These are phyloP conservation scores for Eucalyptus curtisii DNA, from an alignment of 345 rosid genomes.

Conservation along the genomic window DNA sequence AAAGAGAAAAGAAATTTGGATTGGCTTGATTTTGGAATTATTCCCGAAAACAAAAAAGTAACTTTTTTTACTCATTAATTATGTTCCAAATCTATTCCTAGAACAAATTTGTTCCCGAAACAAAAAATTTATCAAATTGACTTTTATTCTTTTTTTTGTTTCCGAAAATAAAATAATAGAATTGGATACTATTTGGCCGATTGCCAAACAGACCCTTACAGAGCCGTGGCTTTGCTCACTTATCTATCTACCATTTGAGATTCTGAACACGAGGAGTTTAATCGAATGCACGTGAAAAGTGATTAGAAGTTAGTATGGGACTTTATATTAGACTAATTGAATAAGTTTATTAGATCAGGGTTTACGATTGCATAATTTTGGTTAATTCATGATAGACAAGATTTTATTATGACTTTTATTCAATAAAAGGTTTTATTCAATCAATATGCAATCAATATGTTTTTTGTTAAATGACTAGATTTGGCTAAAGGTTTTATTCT, in stretches of 20 bases:
- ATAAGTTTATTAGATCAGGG: background rate
- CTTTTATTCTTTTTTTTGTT: no score
- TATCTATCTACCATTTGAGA: background rate
- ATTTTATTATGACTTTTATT: background rate
- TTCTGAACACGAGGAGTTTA: background rate
- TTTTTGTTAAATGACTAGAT: background rate
- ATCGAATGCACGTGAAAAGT: background rate
- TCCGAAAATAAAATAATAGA: fast-evolving
- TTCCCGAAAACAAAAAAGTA: fast-evolving
- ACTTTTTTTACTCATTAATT: no score
- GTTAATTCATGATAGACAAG: background rate
- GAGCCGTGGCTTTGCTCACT: background rate
- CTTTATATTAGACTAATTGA: background rate
- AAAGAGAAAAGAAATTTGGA: no score
- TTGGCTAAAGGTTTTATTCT: background rate
- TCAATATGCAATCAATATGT: background rate
- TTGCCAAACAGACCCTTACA: fast-evolving
- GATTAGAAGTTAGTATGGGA: background rate
- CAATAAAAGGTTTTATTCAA: background rate
- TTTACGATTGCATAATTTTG: background rate
- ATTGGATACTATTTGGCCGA: fast-evolving
- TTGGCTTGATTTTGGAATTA: no score
- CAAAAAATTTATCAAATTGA: no score
- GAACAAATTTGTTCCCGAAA: no score
- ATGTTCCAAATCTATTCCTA: fast-evolving